Conservation (phyloP, 2,329 filamentous ascomycete genomes). For the Pseudovirgaria hyperparasitica region DNA sequence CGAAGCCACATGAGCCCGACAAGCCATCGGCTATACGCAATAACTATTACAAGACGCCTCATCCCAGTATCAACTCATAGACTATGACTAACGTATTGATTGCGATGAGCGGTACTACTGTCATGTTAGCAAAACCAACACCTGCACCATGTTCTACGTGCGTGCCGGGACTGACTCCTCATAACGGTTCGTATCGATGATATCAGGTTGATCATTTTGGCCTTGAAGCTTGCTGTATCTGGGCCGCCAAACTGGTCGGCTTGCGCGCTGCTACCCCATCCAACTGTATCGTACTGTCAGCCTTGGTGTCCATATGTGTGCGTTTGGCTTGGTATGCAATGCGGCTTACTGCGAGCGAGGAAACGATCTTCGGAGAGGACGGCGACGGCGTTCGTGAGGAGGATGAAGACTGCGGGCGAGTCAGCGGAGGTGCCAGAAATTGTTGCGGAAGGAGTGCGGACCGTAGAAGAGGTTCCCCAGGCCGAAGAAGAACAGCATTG, state of each 20-base stretch:
- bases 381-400: constrained; percentile 87
- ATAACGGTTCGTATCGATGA: constrained; percentile 83
- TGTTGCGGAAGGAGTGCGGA: constrained; percentile 14
- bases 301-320: background rate
- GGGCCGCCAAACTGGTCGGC: constrained; percentile 62
- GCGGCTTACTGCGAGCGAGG: constrained; percentile 58
- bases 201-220: constrained; percentile 79
- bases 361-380: constrained; percentile 93
- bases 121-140: constrained; percentile 6
- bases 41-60: too few relatives aligned
- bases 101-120: constrained; percentile 24
- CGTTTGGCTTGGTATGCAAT: constrained; percentile 4
- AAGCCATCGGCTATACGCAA: too few relatives aligned
- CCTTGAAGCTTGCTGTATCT: constrained; percentile 68
- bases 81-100: constrained; percentile 27
- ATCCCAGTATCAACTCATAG: constrained; percentile 22
- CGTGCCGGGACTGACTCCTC: constrained; percentile 55
- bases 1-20: background rate
- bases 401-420: constrained; percentile 51
- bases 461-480: constrained; percentile 63
- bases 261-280: constrained; percentile 60
- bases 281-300: constrained; percentile 51
- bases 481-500: constrained; percentile 58
- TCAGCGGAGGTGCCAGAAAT: constrained; percentile 1
- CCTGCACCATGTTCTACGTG: background rate